Percentiles rank a stretch among this genome's conserved stretches.
phyloP scores from a whole-genome alignment of 2,329 filamentous ascomycete genomes.

The Elsinoe perseae region DNA sequence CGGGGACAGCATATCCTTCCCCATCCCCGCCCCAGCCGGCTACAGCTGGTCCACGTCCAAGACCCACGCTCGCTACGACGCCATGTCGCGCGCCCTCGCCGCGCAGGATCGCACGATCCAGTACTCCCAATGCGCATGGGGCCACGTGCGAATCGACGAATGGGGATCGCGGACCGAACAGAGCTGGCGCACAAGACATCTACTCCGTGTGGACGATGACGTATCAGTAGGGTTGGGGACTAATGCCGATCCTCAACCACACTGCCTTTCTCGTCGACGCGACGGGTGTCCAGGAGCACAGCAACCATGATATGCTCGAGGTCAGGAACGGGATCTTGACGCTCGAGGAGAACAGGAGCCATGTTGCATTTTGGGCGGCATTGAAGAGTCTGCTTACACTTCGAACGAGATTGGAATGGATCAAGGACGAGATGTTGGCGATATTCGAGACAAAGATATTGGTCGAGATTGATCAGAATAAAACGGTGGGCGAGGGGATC shows the following conservation, averaged over 20 bases:
- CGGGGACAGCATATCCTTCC: not conserved
- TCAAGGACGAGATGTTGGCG: slow-evolving; percentile 23
- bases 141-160: slow-evolving; percentile 27
- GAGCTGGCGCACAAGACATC: slow-evolving; percentile 30
- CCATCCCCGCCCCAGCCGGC: slow-evolving; percentile 15
- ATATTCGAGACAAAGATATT: slow-evolving; percentile 36
- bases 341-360: slow-evolving; percentile 27
- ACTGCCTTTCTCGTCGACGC: slow-evolving; percentile 31
- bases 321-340: slow-evolving; percentile 34
- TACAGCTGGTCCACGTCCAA: slow-evolving; percentile 20
- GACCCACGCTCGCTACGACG: slow-evolving; percentile 21
- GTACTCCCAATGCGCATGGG: slow-evolving; percentile 35
- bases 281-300: slow-evolving; percentile 34
- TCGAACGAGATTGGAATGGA: slow-evolving; percentile 27
- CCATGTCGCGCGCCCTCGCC: not conserved
- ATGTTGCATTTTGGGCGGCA: slow-evolving; percentile 37
- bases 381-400: slow-evolving; percentile 39
- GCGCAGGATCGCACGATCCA: slow-evolving; percentile 23
- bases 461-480: slow-evolving; percentile 40
- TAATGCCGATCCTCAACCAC: slow-evolving; percentile 32
- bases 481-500: slow-evolving; percentile 35
- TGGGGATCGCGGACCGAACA: slow-evolving; percentile 32
- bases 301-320: slow-evolving; percentile 35
- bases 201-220: slow-evolving; percentile 19
- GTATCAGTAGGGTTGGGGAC: not conserved